Percentiles rank a stretch among this genome's conserved stretches.
phyloP scores from a whole-genome alignment of 1,284 basidiomycete species.

The Apiotrichum mycotoxinovorans region DNA sequence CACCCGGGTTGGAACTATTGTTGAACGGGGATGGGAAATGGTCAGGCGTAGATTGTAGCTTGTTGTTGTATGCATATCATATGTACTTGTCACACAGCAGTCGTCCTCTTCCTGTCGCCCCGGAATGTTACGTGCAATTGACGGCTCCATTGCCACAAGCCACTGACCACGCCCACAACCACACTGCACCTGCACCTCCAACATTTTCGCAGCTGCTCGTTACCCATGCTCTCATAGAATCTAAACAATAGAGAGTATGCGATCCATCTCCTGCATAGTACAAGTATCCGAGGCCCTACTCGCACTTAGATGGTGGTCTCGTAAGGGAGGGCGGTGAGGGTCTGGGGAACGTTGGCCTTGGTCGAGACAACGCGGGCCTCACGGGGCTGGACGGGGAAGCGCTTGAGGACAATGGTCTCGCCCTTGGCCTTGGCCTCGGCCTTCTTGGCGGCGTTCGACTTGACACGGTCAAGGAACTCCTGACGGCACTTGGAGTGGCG shows the following conservation, averaged over 20 bases:
- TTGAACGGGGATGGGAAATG: slow-evolving; percentile 2
- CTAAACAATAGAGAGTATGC: slow-evolving; percentile 18
- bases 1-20: not conserved
- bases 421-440: slow-evolving; percentile 82
- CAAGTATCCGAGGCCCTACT: slow-evolving; percentile 30
- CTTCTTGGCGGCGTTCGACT: slow-evolving; percentile 84
- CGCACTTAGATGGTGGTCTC: slow-evolving; percentile 50
- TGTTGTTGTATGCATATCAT: too few relatives aligned
- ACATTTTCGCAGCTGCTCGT: too few relatives aligned
- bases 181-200: too few relatives aligned
- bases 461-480: slow-evolving; percentile 96
- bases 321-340: slow-evolving; percentile 81
- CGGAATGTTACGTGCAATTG: too few relatives aligned
- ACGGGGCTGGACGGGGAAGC: slow-evolving; percentile 79
- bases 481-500: slow-evolving; percentile 97
- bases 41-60: not conserved
- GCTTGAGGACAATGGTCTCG: slow-evolving; percentile 84
- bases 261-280: slow-evolving; percentile 47
- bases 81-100: too few relatives aligned
- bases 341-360: slow-evolving; percentile 80
- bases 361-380: slow-evolving; percentile 72
- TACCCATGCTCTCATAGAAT: not conserved
- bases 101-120: too few relatives aligned
- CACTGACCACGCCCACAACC: too few relatives aligned
- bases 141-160: too few relatives aligned